Evolutionary conservation across 177 flowering plant species (phyloP).

Genomic region (Telopea speciosissima): DNA sequence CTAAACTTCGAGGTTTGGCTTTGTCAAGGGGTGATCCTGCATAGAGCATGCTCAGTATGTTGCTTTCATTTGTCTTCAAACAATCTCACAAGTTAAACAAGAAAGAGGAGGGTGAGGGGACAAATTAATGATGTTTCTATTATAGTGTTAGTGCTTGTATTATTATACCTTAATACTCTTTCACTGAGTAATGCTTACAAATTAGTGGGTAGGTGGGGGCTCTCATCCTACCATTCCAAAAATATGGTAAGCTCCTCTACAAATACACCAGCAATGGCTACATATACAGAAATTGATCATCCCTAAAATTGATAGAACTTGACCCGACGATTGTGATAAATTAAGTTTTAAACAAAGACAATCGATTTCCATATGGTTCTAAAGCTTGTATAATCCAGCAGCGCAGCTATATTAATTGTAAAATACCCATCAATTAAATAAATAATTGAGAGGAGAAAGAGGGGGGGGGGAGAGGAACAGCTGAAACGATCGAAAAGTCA

Average conservation of each 20-base stretch:
- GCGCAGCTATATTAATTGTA: background rate
- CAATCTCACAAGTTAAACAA: background rate
- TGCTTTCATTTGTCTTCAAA: background rate
- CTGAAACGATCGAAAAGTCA: background rate
- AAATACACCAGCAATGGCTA: background rate
- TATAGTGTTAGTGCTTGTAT: background rate
- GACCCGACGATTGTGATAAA: background rate
- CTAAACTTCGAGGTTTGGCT: conserved; percentile 43
- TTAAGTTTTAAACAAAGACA: too few species aligned
- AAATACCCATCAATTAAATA: too few species aligned
- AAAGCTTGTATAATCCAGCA: too few species aligned
- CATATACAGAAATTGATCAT: background rate
- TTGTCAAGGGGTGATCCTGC: conserved; percentile 31
- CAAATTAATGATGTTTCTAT: background rate
- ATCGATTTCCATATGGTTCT: too few species aligned
- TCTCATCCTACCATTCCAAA: background rate
- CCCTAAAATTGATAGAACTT: background rate
- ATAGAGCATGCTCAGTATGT: conserved; percentile 6
- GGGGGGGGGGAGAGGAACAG: background rate
- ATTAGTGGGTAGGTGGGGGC: background rate
- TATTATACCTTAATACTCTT: background rate
- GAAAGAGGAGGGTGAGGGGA: too few species aligned
- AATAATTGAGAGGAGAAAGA: background rate
- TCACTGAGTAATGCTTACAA: background rate
- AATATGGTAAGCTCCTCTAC: background rate